phyloP scores from a whole-genome alignment of 345 rosid genomes.

The Syzygium jambos region DNA sequence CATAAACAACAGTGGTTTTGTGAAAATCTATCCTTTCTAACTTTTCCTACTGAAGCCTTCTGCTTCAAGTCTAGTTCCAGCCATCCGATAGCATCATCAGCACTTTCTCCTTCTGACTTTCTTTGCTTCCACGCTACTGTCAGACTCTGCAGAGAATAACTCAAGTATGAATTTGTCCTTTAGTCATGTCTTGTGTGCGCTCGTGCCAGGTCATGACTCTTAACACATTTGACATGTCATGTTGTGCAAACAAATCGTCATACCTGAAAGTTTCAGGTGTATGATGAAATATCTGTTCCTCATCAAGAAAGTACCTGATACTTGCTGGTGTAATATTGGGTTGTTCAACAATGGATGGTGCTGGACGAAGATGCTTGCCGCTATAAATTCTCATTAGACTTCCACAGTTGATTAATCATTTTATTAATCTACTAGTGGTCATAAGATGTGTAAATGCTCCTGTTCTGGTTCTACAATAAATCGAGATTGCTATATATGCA shows the following conservation, averaged over 20 bases:
- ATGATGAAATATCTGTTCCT: background rate
- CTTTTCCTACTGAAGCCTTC: background rate
- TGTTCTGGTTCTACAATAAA: background rate
- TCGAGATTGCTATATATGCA: background rate
- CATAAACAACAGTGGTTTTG: background rate
- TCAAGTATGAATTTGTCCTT: background rate
- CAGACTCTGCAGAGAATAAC: background rate
- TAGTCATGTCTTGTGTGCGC: background rate
- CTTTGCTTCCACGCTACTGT: background rate
- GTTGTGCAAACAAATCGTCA: background rate
- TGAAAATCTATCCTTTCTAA: background rate
- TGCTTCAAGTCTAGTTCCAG: background rate
- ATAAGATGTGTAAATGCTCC: background rate
- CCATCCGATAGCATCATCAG: background rate
- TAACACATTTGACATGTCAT: background rate
- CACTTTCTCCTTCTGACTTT: background rate
- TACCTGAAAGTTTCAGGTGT: background rate
- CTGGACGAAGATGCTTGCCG: background rate
- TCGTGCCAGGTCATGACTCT: background rate
- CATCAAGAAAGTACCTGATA: background rate
- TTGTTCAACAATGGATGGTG: background rate
- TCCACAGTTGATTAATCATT: background rate
- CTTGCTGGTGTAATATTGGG: background rate
- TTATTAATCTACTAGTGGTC: background rate
- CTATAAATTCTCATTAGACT: background rate